phyloP scores from a whole-genome alignment of 441 rosid species.

The Adansonia grandidieri region DNA sequence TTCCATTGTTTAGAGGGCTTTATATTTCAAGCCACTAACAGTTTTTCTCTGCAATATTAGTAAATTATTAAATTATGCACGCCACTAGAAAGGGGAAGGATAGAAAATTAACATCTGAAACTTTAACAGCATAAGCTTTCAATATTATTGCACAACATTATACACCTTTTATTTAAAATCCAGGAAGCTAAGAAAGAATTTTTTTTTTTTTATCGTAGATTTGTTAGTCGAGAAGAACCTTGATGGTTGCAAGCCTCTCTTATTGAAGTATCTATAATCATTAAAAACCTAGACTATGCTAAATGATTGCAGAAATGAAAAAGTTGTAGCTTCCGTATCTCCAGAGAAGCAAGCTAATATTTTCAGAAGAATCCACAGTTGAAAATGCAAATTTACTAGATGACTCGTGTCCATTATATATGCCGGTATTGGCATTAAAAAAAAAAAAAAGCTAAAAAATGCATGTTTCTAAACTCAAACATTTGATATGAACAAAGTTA shows the following conservation, averaged over 20 bases:
- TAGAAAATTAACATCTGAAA: not conserved
- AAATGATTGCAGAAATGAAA: not conserved
- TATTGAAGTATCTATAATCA: conserved; percentile 14
- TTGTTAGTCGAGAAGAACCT: not conserved
- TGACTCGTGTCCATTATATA: not conserved
- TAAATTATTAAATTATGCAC: not conserved
- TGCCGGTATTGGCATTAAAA: not conserved
- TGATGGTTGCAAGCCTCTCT: not conserved
- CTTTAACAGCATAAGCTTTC: not conserved
- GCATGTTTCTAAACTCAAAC: not conserved
- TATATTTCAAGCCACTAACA: not conserved
- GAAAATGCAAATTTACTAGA: not conserved
- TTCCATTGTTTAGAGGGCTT: not conserved
- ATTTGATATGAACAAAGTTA: conserved; percentile 29
- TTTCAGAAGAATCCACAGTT: not conserved
- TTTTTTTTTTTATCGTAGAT: not conserved
- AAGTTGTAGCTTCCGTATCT: not conserved
- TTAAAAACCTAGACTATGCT: not conserved
- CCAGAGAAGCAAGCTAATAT: not conserved
- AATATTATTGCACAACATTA: not conserved
- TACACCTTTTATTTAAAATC: not conserved
- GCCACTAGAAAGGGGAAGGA: not conserved
- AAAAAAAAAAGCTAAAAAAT: not conserved
- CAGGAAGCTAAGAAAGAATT: not conserved
- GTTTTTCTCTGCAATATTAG: not conserved